Percentiles rank a stretch among this genome's conserved stretches.
Evolutionary conservation across 345 rosid genomes (phyloP).

Genomic region (Microthlaspi erraticum): DNA sequence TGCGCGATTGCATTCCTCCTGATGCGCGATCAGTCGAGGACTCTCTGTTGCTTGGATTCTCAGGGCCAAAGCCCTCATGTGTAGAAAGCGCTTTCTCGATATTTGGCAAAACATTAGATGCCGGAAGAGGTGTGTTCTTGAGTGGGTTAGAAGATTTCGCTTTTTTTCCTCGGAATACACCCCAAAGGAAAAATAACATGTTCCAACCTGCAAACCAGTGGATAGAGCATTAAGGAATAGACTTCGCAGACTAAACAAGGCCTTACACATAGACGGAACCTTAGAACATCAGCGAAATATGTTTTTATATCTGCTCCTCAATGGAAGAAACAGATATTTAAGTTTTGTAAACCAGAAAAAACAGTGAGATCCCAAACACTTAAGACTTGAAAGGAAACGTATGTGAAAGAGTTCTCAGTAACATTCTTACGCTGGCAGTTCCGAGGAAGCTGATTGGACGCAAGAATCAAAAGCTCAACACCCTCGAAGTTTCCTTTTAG

Average conservation of each 20-base stretch:
- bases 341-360: conserved; percentile 11
- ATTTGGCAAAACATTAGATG: conserved; percentile 33
- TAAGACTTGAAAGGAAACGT: conserved; percentile 5
- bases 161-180: conserved; percentile 75
- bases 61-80: conserved; percentile 42
- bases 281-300: conserved; percentile 1
- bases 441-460: conserved; percentile 87
- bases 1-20: conserved; percentile 28
- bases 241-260: conserved; percentile 17
- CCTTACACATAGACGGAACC: background rate
- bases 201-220: conserved; percentile 84
- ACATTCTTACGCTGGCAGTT: conserved; percentile 80
- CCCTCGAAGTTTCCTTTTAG: conserved; percentile 75
- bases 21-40: conserved; percentile 15
- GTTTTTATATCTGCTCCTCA: conserved; percentile 15
- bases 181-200: conserved; percentile 85
- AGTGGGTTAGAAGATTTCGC: conserved; percentile 47
- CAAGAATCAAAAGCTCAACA: conserved; percentile 79
- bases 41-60: conserved; percentile 44
- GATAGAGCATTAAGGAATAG: conserved; percentile 22
- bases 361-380: conserved; percentile 13
- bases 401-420: conserved; percentile 29
- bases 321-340: background rate
- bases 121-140: conserved; percentile 44
- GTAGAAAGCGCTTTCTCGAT: conserved; percentile 44